Percentiles rank a stretch among this genome's conserved stretches.
Conservation (phyloP, 1,139 yeast genomes). For the Candida neerlandica region DNA sequence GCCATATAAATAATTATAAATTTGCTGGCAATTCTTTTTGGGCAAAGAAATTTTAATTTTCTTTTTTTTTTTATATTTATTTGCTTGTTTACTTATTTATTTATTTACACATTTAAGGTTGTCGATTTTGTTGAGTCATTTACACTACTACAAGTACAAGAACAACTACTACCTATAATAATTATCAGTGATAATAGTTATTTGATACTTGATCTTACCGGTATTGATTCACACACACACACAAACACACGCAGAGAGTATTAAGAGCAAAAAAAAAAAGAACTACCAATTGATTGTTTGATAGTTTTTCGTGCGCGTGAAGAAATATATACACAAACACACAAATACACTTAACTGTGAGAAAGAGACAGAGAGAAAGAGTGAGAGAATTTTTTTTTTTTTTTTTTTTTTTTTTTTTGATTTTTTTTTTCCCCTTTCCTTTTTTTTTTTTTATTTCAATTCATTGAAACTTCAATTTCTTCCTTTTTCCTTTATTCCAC, state of each 20-base stretch:
- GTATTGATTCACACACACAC: background rate
- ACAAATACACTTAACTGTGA: background rate
- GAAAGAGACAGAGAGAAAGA: background rate
- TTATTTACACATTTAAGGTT: background rate
- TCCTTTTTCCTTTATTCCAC: background rate
- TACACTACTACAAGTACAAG: too few relatives aligned
- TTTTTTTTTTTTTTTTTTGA: too few relatives aligned
- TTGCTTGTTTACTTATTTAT: background rate
- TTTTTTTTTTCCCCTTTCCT: background rate
- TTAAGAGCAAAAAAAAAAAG: background rate
- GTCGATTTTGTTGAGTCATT: too few relatives aligned
- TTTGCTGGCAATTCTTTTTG: background rate
- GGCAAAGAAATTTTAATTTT: background rate
- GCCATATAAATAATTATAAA: background rate
- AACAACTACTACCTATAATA: too few relatives aligned
- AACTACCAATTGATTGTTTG: too few relatives aligned
- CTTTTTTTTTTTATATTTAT: background rate
- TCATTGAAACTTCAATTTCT: background rate
- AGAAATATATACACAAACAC: background rate
- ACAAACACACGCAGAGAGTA: background rate
- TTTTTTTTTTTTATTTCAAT: background rate
- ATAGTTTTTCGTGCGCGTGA: background rate
- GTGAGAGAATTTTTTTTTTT: background rate
- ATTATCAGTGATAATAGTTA: background rate
- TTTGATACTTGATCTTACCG: background rate